Base-by-base conservation (phyloP, 257 asterid species). In the Echium plantagineum region DNA sequence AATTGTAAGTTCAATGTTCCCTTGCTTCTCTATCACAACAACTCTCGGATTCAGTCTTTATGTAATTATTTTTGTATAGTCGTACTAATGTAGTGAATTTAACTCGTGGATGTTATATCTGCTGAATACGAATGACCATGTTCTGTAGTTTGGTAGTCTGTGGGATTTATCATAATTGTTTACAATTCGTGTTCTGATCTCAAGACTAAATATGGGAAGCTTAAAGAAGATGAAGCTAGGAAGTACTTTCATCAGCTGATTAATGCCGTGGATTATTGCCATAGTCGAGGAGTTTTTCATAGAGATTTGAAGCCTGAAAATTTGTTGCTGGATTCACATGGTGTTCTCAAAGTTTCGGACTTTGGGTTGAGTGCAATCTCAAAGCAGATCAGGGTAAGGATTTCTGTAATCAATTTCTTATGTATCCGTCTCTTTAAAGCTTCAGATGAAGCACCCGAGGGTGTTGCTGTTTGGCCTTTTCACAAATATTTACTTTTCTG, bases 291-390 rank as follows among this genome's bases (percentile, higher is more conserved):
- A 15, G 83, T 87, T 60, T 85, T 72, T 76, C 96, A 85, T 65
- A 72, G 96, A 77, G 93, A 88, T 71, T 80, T 88, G 76, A 88
- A 88, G 94, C 96, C 94, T 8, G 96, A 85, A 78, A 87, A 87
- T 78, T 86, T 87, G 21, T 69, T 87, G 72, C 81, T 85, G 62
- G 91, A 87, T 68, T 76, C 87, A 12, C 69, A 38, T 56, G 90
- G 86, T 21, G 64, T 58, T 46, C 90, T 88, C 57, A 88, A 88
- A 77, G 89, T 85, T 67, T 88, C 93, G 1, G 94, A 88, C 76
- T 88, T 85, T 26, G 94, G 94, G 64, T 69, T 88, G 74, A 85
- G 94, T 75, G 91, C 96, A 55, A 67, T 85, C 69, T 75, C 87
- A 9, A 76, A 81, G 80, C 93, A 87, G 81, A 84, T 83, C 7